Percentiles rank a stretch among this genome's conserved stretches.
These are phyloP conservation scores for Aspergillus glaucus DNA, from an alignment of 2,329 filamentous ascomycete genomes.

Conservation along the genomic window DNA sequence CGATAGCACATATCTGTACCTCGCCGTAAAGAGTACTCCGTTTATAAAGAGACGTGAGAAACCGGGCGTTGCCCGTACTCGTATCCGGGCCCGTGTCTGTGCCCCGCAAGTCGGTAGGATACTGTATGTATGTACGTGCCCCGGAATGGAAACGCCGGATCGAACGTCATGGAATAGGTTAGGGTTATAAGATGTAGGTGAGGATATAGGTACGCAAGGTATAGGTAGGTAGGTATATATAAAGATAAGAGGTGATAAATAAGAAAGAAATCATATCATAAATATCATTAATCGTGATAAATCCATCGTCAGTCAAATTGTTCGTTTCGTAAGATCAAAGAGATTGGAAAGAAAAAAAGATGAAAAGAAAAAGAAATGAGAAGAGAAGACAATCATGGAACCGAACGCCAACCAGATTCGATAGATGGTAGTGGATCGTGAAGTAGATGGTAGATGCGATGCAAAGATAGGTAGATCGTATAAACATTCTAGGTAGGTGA, in stretches of 20 bases:
- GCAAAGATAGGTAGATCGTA: background rate
- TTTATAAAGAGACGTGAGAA: no score
- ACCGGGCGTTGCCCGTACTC: no score
- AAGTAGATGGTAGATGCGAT: no score
- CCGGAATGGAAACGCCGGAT: no score
- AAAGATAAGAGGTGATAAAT: slow-evolving; percentile 2
- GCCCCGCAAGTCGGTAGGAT: no score
- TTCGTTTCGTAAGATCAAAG: background rate
- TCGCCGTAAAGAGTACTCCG: no score
- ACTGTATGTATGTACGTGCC: no score
- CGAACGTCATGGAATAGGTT: background rate
- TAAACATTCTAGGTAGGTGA: no score
- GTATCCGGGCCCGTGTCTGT: no score
- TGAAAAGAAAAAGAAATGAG: slow-evolving; percentile 1
- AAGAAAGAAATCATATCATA: background rate
- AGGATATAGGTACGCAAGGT: no score
- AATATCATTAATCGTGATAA: slow-evolving; percentile 1
- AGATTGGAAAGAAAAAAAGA: background rate
- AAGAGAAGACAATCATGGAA: slow-evolving; percentile 1
- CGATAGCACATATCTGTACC: no score
- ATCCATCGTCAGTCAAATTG: background rate
- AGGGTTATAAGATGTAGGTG: background rate
- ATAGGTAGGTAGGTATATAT: background rate
- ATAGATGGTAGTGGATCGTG: no score
- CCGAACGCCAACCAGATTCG: background rate